Base-by-base conservation (phyloP, 306 rosid species). In the Fragaria iinumae region DNA sequence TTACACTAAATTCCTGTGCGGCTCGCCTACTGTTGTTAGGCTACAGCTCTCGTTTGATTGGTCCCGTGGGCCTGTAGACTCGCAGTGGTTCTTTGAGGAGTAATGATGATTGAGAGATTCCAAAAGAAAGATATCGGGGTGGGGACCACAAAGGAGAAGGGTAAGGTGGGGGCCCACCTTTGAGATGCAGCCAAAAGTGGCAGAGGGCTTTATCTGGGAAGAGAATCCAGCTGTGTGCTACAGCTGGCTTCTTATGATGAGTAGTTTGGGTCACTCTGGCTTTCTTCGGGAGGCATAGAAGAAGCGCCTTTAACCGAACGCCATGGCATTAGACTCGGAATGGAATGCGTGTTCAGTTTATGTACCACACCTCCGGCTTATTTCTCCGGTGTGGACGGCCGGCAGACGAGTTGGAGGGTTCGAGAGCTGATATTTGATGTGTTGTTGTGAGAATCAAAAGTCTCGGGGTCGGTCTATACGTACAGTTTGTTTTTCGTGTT, bases 211-310 rank as follows among this genome's bases (percentile, higher is more conserved):
- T 29, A 29, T 27, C 68, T 34, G 47, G 14, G 8, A 13, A 6
- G 10, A 29, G 41, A 29, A 62, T 36, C 48, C 70, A 62, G 41
- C 32, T 27, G 70, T 65, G 70, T 65, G 6, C 45, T 34, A 65
- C 70, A 36, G 70, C 70, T 65, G 70, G 70, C 45, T 18, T 65
- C 70, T 9, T 17, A 65, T 18, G 47, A 65, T 32, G 70, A 39
- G 1, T 6, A 64, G 11, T 16, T 36, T 9, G n/a, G 17, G 16
- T 8, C 20, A 47, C 43, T 8, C 0, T 5, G 12, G 11, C 3
- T 34, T 63, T 43, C 69, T 64, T 64, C 39, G 69, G 13, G 44
- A 63, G 44, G 44, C 44, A 45, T 41, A 32, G 43, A 25, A 4
- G 12, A 25, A 20, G 16, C 10, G 16, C 13, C 25, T 17, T 64